These are phyloP conservation scores for Neocatenulostroma microsporum DNA, from an alignment of 2,329 filamentous ascomycete species.

Conservation along the genomic window DNA sequence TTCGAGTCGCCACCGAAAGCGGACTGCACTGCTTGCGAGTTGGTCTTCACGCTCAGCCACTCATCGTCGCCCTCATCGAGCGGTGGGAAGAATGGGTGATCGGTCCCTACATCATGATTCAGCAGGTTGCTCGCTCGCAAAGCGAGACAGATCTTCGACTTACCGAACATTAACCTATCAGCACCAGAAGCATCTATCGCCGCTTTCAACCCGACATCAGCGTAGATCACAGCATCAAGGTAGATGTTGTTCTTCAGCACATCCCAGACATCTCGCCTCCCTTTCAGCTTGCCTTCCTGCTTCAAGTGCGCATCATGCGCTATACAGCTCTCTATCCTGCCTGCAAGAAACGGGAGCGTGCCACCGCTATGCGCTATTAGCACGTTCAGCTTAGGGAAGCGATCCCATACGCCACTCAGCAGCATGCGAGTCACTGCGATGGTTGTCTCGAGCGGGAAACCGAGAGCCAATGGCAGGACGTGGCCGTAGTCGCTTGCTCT, in stretches of 20 bases:
- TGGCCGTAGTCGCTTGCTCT: slow-evolving; percentile 71
- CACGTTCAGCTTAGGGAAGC: slow-evolving; percentile 60
- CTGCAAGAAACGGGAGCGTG: slow-evolving; percentile 79
- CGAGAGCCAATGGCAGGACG: slow-evolving; percentile 74
- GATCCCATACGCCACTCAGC: slow-evolving; percentile 76
- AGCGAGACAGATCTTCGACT: slow-evolving; percentile 14
- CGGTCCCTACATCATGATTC: slow-evolving; percentile 48
- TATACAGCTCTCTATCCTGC: slow-evolving; percentile 80
- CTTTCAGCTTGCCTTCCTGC: slow-evolving; percentile 50
- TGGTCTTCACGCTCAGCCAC: slow-evolving; percentile 62
- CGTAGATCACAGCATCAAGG: slow-evolving; percentile 80
- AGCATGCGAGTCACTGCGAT: slow-evolving; percentile 85
- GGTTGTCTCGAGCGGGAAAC: slow-evolving; percentile 88
- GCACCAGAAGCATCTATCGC: slow-evolving; percentile 60
- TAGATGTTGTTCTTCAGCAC: slow-evolving; percentile 69
- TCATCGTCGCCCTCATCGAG: slow-evolving; percentile 52
- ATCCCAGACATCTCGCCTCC: slow-evolving; percentile 56
- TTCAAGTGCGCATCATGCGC: slow-evolving; percentile 71
- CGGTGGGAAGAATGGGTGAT: slow-evolving; percentile 81
- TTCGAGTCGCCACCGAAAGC: slow-evolving; percentile 43
- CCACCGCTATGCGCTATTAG: slow-evolving; percentile 83
- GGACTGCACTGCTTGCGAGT: slow-evolving; percentile 48
- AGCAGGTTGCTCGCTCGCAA: too few species aligned
- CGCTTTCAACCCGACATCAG: slow-evolving; percentile 62
- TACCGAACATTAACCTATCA: slow-evolving; percentile 67